Evolutionary conservation across 163 green algal genomes (phyloP).

Genomic region (Scenedesmus sp.): DNA sequence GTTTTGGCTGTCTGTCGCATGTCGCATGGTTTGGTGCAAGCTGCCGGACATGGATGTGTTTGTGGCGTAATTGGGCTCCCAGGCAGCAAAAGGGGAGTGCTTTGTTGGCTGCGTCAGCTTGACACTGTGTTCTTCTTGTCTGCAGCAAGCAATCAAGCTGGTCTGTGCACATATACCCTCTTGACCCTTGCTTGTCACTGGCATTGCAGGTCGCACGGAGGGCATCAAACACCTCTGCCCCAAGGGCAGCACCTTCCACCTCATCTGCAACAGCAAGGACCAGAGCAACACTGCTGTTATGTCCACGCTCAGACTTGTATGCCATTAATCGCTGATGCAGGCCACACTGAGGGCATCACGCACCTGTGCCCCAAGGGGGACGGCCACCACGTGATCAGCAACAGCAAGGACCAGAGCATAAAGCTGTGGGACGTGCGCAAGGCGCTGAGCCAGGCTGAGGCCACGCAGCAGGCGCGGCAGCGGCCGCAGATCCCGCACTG

Average conservation of each 20-base stretch:
- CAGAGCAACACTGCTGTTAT: constrained; percentile 68
- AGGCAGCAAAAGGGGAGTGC: too few relatives aligned
- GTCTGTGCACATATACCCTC: too few relatives aligned
- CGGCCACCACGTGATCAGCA: constrained; percentile 87
- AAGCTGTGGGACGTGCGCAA: constrained; percentile 93
- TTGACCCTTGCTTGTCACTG: too few relatives aligned
- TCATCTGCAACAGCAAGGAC: constrained; percentile 96
- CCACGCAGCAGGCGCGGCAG: not conserved
- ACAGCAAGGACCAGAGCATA: constrained; percentile 95
- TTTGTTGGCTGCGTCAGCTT: too few relatives aligned
- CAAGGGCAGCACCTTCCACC: not conserved
- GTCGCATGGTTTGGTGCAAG: too few relatives aligned
- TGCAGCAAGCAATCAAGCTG: too few relatives aligned
- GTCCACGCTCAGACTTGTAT: too few relatives aligned
- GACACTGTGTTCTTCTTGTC: too few relatives aligned
- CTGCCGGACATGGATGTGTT: too few relatives aligned
- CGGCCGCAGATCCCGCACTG: not conserved
- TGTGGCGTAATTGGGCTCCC: too few relatives aligned
- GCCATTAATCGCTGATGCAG: constrained; percentile 38
- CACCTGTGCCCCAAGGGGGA: constrained; percentile 86
- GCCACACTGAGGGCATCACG: constrained; percentile 94
- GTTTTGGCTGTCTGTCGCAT: too few relatives aligned
- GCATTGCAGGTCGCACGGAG: constrained; percentile 54
- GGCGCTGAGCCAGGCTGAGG: constrained; percentile 16
- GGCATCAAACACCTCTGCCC: not conserved